These are phyloP conservation scores for Plasmodium chabaudi DNA, from an alignment of 169 alveolate species.

Conservation along the genomic window DNA sequence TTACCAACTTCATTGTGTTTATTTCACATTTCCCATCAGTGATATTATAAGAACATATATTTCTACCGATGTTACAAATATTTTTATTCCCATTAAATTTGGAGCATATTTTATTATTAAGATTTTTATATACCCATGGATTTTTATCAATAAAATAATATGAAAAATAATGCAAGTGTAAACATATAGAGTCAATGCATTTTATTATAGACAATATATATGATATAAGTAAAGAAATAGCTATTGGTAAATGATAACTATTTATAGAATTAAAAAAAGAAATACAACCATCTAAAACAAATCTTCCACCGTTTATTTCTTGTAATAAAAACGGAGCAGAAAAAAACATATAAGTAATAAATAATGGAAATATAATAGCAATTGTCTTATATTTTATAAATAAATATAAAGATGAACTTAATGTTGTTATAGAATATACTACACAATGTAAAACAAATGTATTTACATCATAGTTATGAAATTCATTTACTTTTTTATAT, in stretches of 20 bases:
- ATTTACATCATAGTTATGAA: slow-evolving; percentile 23
- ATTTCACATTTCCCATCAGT: slow-evolving; percentile 22
- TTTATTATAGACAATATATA: slow-evolving; percentile 50
- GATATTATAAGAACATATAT: slow-evolving; percentile 50
- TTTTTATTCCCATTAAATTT: slow-evolving; percentile 47
- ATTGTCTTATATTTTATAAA: slow-evolving; percentile 48
- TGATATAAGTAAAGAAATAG: slow-evolving; percentile 34
- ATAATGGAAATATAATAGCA: slow-evolving; percentile 43
- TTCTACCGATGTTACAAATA: slow-evolving; percentile 37
- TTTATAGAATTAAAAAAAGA: slow-evolving; percentile 46
- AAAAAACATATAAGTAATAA: slow-evolving; percentile 26
- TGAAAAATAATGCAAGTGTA: slow-evolving; percentile 25
- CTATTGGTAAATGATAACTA: slow-evolving; percentile 33
- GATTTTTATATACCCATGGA: slow-evolving; percentile 60
- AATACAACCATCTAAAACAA: slow-evolving; percentile 54
- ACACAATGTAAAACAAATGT: slow-evolving; percentile 49
- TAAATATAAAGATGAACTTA: slow-evolving; percentile 26
- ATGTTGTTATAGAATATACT: slow-evolving; percentile 31
- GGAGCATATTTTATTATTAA: slow-evolving; percentile 49
- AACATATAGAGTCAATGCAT: slow-evolving; percentile 29
- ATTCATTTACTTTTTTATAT: slow-evolving; percentile 45
- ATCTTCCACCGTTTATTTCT: slow-evolving; percentile 63
- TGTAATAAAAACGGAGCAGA: slow-evolving; percentile 53
- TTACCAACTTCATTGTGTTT: slow-evolving; percentile 47
- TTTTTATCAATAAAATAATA: slow-evolving; percentile 8